Evolutionary conservation across 2,329 filamentous ascomycete genomes (phyloP), one percentile per base, ranked within the genome.

Genomic region (Beauveria pseudobassiana): DNA sequence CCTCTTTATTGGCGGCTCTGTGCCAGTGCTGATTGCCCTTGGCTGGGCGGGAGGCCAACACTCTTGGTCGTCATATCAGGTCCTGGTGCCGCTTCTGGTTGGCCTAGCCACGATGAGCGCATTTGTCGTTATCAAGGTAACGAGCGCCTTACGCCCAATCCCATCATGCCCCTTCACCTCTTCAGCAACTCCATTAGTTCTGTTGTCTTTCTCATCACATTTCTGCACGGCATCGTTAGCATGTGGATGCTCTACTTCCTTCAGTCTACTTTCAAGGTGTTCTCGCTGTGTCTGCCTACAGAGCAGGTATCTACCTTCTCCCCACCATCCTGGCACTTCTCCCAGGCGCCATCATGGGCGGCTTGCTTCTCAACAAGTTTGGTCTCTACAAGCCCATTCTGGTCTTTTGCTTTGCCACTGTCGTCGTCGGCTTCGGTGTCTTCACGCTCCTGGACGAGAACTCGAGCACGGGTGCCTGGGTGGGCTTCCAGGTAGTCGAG

Each of bases 11-110:
- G 70, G 65, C 0, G 71, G 73, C 0, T 69, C 73, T 10, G 68
- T 73, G 0, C 67, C 76, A 6, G 64, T 85, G 18, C 77, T 83
- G 40, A 71, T 85, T 3, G 81, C 75, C 4, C 73, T 83, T 10
- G 77, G 79, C 0, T 84, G 82, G 82, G 81, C 76, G 3, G 81
- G 82, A 3, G 75, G 75, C 8, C 73, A 74, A 1, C 81, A 83
- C 65, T 65, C 74, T 0, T 85, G 82, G 82, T 68, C 69, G n/a
- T 74, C 76, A 16, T 72, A 74, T 0, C 71, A 76, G 2, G 80
- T 84, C 1, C 65, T 84, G 0, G 76, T 74, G 3, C 77, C 82
- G 2, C 67, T 85, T 3, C 66, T 80, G 22, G 60, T 80, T 0
- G 81, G 82, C 1, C 66, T 69, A 0, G 62, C 72, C 18, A 74